Evolutionary conservation across 495 filamentous ascomycete genomes (phyloP).

Genomic region (Pyrenula aspistea): DNA sequence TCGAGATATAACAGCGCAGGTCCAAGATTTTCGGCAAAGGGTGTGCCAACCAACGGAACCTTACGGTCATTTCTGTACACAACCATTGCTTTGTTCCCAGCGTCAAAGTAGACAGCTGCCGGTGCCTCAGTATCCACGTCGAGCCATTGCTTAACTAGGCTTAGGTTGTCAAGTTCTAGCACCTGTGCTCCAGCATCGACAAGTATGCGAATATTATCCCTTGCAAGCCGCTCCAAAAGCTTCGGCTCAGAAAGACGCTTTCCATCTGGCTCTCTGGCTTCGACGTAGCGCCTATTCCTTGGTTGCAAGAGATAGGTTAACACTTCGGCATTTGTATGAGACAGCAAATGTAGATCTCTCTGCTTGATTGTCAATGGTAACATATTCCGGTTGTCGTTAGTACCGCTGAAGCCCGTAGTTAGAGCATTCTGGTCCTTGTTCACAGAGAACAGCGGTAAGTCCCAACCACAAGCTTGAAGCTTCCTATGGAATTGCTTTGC

Average conservation of each 20-base stretch:
- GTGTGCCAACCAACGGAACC: conserved; percentile 43
- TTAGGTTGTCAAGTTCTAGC: conserved; percentile 45
- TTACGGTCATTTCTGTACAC: conserved; percentile 14
- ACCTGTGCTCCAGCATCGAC: conserved; percentile 69
- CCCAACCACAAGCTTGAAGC: conserved; percentile 59
- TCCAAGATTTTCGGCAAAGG: conserved; percentile 47
- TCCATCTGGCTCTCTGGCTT: conserved; percentile 1
- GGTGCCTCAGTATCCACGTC: conserved; percentile 9
- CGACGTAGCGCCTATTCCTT: conserved; percentile 28
- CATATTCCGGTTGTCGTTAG: conserved; percentile 49
- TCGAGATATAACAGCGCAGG: conserved; percentile 61
- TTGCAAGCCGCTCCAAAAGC: conserved; percentile 16
- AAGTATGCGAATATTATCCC: conserved; percentile 40
- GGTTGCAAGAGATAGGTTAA: conserved; percentile 40
- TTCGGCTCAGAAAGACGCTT: conserved; percentile 32
- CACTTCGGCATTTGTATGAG: conserved; percentile 54
- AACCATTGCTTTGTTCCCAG: conserved; percentile 19
- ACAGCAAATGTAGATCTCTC: conserved; percentile 40
- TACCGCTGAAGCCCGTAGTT: conserved; percentile 61
- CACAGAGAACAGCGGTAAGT: conserved; percentile 22
- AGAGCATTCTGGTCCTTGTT: conserved; percentile 31
- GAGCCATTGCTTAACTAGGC: conserved; percentile 42
- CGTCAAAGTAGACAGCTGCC: conserved; percentile 43
- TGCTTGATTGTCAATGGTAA: conserved; percentile 46
- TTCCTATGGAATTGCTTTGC: conserved; percentile 53